phyloP scores from a whole-genome alignment of 1,284 basidiomycete genomes.

The Sphaerobolus stellatus region DNA sequence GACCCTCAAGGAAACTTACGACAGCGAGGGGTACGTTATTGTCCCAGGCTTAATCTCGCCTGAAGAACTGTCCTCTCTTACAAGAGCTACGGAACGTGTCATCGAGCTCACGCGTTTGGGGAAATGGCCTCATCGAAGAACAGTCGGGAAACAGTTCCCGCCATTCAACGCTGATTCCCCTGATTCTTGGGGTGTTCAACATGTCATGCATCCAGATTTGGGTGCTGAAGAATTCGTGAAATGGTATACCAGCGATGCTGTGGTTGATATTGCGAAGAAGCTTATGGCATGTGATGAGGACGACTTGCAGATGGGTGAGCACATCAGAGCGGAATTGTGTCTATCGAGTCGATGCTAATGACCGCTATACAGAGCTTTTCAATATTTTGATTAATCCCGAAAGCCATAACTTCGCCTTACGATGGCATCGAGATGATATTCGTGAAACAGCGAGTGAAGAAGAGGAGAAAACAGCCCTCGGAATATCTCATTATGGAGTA shows the following conservation, averaged over 20 bases:
- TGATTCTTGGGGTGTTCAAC: constrained; percentile 81
- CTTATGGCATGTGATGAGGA: constrained; percentile 59
- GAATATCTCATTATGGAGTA: constrained; percentile 67
- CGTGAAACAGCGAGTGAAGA: constrained; percentile 58
- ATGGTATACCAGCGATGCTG: constrained; percentile 66
- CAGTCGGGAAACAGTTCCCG: constrained; percentile 82
- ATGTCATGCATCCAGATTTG: constrained; percentile 76
- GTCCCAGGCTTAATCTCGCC: constrained; percentile 59
- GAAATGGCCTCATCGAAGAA: constrained; percentile 66
- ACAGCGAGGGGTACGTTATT: constrained; percentile 70
- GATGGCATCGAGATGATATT: constrained; percentile 85
- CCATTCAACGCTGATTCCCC: constrained; percentile 61
- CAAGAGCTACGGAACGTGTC: constrained; percentile 52
- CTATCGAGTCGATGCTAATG: background rate
- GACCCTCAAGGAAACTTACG: constrained; percentile 39
- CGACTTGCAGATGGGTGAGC: constrained; percentile 71
- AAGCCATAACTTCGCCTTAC: constrained; percentile 67
- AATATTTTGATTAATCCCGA: constrained; percentile 77
- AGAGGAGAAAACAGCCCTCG: constrained; percentile 62
- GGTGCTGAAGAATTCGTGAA: constrained; percentile 56
- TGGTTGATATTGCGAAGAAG: constrained; percentile 49
- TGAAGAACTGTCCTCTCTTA: constrained; percentile 41
- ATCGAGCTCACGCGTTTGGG: constrained; percentile 60
- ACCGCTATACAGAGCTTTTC: constrained; percentile 59
- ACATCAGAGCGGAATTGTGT: background rate